Conservation (phyloP, 768 basidiomycete genomes). For the Pulveroboletus sp. region DNA sequence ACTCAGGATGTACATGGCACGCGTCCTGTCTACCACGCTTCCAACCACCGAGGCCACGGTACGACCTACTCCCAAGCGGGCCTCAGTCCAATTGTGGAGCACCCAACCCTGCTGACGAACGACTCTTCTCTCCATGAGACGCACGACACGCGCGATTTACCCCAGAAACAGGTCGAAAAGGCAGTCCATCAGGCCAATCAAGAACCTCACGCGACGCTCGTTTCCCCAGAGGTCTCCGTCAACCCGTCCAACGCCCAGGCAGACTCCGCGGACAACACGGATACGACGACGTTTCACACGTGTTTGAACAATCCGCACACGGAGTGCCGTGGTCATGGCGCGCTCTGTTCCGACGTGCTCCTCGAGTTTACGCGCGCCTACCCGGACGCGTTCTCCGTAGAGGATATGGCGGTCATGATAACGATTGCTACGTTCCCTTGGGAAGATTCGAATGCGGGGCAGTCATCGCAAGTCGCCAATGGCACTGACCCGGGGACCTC, state of each 20-base stretch:
- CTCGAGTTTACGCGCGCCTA: fast-evolving
- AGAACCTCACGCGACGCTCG: not conserved
- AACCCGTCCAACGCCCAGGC: too few species aligned
- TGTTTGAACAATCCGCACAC: not conserved
- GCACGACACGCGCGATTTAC: not conserved
- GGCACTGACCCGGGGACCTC: not conserved
- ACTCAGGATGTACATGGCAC: too few species aligned
- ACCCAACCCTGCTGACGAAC: not conserved
- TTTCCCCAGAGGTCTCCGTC: too few species aligned
- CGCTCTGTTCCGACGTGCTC: not conserved
- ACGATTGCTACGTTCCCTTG: too few species aligned
- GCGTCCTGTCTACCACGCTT: not conserved
- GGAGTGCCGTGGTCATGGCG: not conserved
- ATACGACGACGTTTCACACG: not conserved
- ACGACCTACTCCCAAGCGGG: not conserved
- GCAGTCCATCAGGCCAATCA: not conserved
- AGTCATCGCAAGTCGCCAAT: not conserved
- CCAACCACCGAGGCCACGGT: not conserved
- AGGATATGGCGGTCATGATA: fast-evolving
- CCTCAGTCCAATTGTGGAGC: not conserved
- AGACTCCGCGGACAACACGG: too few species aligned
- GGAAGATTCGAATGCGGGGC: too few species aligned
- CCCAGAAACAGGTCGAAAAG: not conserved
- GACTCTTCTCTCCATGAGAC: not conserved
- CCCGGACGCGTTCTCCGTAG: not conserved